These are phyloP conservation scores for Eragrostis tef DNA, from an alignment of 202 grass and related monocot species.

Conservation along the genomic window DNA sequence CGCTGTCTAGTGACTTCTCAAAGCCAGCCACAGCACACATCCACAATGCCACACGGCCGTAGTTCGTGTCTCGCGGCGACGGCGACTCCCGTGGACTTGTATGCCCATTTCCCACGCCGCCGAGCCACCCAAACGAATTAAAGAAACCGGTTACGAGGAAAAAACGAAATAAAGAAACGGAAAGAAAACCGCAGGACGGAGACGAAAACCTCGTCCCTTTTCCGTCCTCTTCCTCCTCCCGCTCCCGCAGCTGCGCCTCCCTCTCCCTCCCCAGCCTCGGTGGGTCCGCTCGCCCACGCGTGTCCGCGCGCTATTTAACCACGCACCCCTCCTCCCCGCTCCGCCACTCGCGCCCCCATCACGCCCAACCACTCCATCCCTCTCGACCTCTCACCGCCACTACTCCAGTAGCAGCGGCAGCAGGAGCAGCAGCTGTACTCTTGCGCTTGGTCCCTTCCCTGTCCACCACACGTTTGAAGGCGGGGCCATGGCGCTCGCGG, in stretches of 20 bases:
- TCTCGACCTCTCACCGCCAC: constrained; percentile 36
- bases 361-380: constrained; percentile 33
- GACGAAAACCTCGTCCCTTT: constrained; percentile 34
- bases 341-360: constrained; percentile 54
- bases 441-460: neutral
- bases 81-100: too few relatives aligned
- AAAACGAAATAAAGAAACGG: neutral
- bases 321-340: constrained; percentile 24
- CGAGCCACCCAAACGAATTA: neutral
- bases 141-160: neutral
- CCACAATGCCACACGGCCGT: too few relatives aligned
- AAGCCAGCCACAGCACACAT: too few relatives aligned
- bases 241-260: neutral
- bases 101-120: too few relatives aligned
- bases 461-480: constrained; percentile 16
- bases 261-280: neutral
- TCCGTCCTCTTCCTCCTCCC: constrained; percentile 21
- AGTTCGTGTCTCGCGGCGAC: too few relatives aligned
- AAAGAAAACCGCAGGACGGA: constrained; percentile 1
- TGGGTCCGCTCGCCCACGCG: constrained; percentile 31
- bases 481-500: constrained; percentile 60
- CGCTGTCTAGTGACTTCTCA: too few relatives aligned
- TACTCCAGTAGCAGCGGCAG: neutral
- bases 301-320: constrained; percentile 45
- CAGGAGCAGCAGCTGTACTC: neutral